A percentile compares a stretch with the other conserved stretches of the same genome.
phyloP scores from a whole-genome alignment of 2,329 filamentous ascomycete species.

The Cytospora piceae region DNA sequence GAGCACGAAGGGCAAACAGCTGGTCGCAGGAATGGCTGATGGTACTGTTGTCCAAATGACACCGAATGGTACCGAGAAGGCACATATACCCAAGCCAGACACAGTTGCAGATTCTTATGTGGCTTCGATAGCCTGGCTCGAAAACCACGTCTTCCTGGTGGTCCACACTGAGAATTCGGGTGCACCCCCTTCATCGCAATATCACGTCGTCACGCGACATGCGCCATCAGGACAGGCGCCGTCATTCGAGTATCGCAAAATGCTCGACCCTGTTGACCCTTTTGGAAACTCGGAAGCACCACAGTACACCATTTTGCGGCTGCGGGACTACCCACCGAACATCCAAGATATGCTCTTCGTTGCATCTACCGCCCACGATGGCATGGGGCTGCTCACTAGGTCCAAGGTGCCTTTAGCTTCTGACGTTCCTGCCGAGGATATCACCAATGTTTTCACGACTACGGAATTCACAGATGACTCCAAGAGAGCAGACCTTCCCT shows the following conservation, averaged over 20 bases:
- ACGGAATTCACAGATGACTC: constrained; percentile 75
- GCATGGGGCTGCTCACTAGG: constrained; percentile 77
- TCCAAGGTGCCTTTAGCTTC: constrained; percentile 69
- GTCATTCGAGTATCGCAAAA: constrained; percentile 72
- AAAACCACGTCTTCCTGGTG: constrained; percentile 81
- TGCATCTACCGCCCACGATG: constrained; percentile 76
- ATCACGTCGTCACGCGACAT: constrained; percentile 76
- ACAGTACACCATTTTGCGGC: constrained; percentile 76
- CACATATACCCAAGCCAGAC: constrained; percentile 76
- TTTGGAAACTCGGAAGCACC: constrained; percentile 69
- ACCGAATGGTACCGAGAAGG: constrained; percentile 76
- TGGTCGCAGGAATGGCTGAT: constrained; percentile 82
- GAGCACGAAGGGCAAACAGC: constrained; percentile 91
- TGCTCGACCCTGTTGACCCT: constrained; percentile 74
- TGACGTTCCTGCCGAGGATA: constrained; percentile 60
- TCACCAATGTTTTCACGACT: constrained; percentile 72
- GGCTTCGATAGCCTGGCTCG: constrained; percentile 83
- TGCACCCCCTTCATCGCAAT: constrained; percentile 66
- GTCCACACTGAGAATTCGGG: constrained; percentile 72
- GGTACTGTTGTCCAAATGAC: constrained; percentile 84
- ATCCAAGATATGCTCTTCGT: constrained; percentile 82
- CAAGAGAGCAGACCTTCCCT: constrained; percentile 74
- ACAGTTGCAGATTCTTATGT: constrained; percentile 71
- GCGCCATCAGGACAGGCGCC: constrained; percentile 48
- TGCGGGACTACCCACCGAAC: constrained; percentile 79